These are phyloP conservation scores for Coprinellus micaceus DNA, from an alignment of 768 basidiomycete genomes.

Conservation along the genomic window DNA sequence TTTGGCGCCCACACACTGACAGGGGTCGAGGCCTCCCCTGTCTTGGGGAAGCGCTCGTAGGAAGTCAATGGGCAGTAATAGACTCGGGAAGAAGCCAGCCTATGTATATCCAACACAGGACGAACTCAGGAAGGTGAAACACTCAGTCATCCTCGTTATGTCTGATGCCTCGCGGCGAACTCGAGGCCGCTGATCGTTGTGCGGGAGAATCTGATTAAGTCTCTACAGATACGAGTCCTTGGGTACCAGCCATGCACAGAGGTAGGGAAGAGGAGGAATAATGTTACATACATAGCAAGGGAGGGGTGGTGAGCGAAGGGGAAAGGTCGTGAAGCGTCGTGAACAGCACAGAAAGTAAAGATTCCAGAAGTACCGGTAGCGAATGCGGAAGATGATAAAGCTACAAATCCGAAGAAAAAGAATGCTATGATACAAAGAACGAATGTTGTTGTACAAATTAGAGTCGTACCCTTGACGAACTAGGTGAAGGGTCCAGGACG, in stretches of 20 bases:
- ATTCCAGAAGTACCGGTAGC: neutral
- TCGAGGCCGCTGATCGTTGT: too few species aligned
- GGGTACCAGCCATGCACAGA: neutral
- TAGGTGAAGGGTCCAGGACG: conserved; percentile 10
- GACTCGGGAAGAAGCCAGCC: too few species aligned
- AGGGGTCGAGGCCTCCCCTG: too few species aligned
- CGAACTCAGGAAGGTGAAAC: too few species aligned
- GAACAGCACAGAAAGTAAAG: neutral
- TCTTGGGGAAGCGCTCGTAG: too few species aligned
- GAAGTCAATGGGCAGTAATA: too few species aligned
- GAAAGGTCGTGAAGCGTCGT: neutral
- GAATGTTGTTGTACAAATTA: neutral
- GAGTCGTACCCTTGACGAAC: neutral
- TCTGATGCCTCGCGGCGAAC: too few species aligned
- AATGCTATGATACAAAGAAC: neutral
- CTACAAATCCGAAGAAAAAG: neutral
- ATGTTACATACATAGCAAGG: neutral
- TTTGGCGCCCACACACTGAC: too few species aligned
- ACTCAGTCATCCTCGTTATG: too few species aligned
- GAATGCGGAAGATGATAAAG: neutral
- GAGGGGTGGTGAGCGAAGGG: neutral
- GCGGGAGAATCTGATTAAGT: too few species aligned
- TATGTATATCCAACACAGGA: too few species aligned
- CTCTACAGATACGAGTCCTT: too few species aligned
- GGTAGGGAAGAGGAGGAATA: neutral